Evolutionary conservation across 2,329 filamentous ascomycete species (phyloP).

Genomic region (Colletotrichum musicola): DNA sequence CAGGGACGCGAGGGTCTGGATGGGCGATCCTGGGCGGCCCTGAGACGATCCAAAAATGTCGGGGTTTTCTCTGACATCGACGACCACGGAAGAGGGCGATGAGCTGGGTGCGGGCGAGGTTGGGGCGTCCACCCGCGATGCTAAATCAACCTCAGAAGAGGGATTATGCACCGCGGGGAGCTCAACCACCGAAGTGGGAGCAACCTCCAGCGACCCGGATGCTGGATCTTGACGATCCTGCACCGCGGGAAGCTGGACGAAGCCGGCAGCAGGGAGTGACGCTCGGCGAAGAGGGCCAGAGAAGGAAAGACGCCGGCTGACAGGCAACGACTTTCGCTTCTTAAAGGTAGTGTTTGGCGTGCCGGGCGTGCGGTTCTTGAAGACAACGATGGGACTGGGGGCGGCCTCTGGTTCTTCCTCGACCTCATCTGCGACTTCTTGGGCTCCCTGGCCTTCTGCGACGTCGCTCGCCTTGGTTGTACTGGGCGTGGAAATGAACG

Average conservation of each 20-base stretch:
- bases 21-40: slow-evolving; percentile 15
- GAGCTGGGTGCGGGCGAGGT: slow-evolving; percentile 13
- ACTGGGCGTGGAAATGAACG: slow-evolving; percentile 19
- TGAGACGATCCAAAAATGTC: slow-evolving; percentile 36
- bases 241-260: slow-evolving; percentile 23
- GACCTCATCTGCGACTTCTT: background rate
- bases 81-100: slow-evolving; percentile 19
- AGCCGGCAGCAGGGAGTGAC: slow-evolving; percentile 21
- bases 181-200: slow-evolving; percentile 26
- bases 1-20: slow-evolving; percentile 23
- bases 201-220: slow-evolving; percentile 29
- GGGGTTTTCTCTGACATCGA: slow-evolving; percentile 33
- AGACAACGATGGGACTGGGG: slow-evolving; percentile 26
- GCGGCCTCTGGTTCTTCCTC: background rate
- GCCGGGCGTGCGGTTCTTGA: slow-evolving; percentile 30
- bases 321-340: slow-evolving; percentile 26
- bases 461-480: background rate
- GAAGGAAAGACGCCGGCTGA: slow-evolving; percentile 6
- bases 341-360: slow-evolving; percentile 20
- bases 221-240: slow-evolving; percentile 33
- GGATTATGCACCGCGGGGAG: slow-evolving; percentile 25
- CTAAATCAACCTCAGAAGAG: slow-evolving; percentile 20
- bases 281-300: slow-evolving; percentile 24
- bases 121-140: slow-evolving; percentile 14
- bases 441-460: background rate